Base-by-base conservation (phyloP, 163 green algal species). In the Prototheca cutis region DNA sequence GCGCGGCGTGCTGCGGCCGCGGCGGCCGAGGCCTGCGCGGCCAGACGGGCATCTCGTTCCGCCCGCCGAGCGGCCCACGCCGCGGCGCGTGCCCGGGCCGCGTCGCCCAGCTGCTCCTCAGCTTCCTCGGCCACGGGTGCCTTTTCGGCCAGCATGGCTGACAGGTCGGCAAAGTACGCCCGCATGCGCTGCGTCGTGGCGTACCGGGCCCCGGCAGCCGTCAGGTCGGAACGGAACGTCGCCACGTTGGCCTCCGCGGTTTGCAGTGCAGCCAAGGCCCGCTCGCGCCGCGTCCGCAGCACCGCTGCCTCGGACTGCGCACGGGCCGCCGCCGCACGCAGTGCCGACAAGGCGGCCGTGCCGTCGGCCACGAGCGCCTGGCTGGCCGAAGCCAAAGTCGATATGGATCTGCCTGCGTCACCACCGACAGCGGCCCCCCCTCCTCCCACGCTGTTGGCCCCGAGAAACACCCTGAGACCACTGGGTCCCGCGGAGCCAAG, bases 91-190 rank as follows among this genome's bases (percentile, higher is more conserved):
- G 73, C 59, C 48, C 71, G 53, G 10, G 51, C 51, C 30, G 72
- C 36, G 33, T 66, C 48, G 25, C 66, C 23, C 58, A 84, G 45
- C 21, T 74, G 61, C 18, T 91, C 86, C 63, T 91, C 76, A 62
- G 94, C 66, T 65, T 86, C 84, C 64, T 95, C 87, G 21, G 88
- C 78, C 25, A 93, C 65, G 0, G 79, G 67, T 3, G 79, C 80
- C 72, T 94, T 95, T 30, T 73, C 69, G 65, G 67, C 58, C 31
- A 95, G 68, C 77, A 89, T 91, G 57, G 83, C 81, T 31, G 78
- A 87, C 42, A 95, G 70, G 75, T 93, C 86, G 27, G 79, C 76
- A 23, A 90, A 63, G 63, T 89, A 95, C 1, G 64, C 74, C 15
- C 69, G 70, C 33, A 87, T 61, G 36, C 72, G 31, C 63, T 90